These are phyloP conservation scores for Fusarium verrucosum DNA, from an alignment of 2,329 filamentous ascomycete species.

Conservation along the genomic window DNA sequence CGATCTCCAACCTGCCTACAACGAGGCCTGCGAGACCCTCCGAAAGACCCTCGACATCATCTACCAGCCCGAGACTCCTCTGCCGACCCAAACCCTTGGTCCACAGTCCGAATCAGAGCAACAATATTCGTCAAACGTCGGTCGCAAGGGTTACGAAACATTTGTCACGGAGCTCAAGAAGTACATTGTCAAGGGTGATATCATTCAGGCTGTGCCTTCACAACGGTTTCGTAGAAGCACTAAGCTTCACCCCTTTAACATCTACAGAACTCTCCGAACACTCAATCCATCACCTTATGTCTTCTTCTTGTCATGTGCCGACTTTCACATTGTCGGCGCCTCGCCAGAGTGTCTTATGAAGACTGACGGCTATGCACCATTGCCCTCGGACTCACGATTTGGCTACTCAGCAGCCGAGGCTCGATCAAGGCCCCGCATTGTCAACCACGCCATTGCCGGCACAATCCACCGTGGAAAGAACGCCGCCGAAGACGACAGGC, in stretches of 20 bases:
- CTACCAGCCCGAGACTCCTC: conserved; percentile 75
- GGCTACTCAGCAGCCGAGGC: conserved; percentile 40
- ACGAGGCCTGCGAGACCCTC: conserved; percentile 67
- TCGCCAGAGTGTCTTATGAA: conserved; percentile 96
- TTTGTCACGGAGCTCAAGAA: conserved; percentile 88
- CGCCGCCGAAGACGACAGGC: conserved; percentile 81
- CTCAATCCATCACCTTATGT: conserved; percentile 98
- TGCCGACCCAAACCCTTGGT: conserved; percentile 73
- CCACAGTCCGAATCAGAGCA: conserved; percentile 72
- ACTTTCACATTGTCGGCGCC: conserved; percentile 95
- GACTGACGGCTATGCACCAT: conserved; percentile 49
- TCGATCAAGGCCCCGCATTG: conserved; percentile 81
- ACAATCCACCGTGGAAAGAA: conserved; percentile 85
- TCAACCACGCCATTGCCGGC: conserved; percentile 96
- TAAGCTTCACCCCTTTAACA: conserved; percentile 93
- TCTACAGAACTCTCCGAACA: conserved; percentile 95
- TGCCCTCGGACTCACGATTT: conserved; percentile 40
- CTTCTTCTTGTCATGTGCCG: conserved; percentile 91
- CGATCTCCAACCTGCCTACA: conserved; percentile 55
- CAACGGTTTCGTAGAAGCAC: conserved; percentile 93
- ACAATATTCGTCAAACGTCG: conserved; percentile 92
- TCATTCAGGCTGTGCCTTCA: conserved; percentile 96
- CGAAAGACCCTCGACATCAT: conserved; percentile 75
- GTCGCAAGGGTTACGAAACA: conserved; percentile 85
- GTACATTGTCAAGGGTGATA: conserved; percentile 91